These are phyloP conservation scores for Colletotrichum lini DNA, from an alignment of 2,329 filamentous ascomycete genomes.

Conservation along the genomic window DNA sequence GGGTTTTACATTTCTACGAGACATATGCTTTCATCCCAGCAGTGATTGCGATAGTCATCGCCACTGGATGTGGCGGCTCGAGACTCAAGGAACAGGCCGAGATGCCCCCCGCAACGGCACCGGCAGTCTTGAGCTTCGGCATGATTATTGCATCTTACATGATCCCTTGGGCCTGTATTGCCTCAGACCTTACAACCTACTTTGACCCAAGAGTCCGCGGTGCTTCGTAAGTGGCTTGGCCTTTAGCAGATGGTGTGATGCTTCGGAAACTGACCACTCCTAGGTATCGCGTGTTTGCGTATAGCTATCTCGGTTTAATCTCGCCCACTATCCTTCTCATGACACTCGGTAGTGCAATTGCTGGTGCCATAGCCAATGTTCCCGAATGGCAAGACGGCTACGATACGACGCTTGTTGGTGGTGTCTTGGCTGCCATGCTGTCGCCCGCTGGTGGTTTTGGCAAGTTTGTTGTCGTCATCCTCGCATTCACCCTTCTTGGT, in stretches of 20 bases:
- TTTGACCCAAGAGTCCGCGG: constrained; percentile 65
- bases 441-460: constrained; percentile 71
- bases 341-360: constrained; percentile 75
- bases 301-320: constrained; percentile 69
- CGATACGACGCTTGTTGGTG: constrained; percentile 67
- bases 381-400: constrained; percentile 69
- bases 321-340: constrained; percentile 72
- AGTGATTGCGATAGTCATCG: constrained; percentile 67
- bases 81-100: constrained; percentile 63
- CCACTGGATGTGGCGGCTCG: constrained; percentile 67
- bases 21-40: constrained; percentile 71
- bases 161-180: constrained; percentile 72
- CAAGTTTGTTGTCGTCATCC: constrained; percentile 72
- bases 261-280: not conserved
- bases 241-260: not conserved
- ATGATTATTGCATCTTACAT: constrained; percentile 75
- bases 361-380: constrained; percentile 69
- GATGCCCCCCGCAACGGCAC: constrained; percentile 55
- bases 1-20: constrained; percentile 70
- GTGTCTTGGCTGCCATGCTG: constrained; percentile 73
- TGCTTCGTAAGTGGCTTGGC: constrained; percentile 56
- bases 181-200: constrained; percentile 74
- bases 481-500: constrained; percentile 70
- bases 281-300: constrained; percentile 64
- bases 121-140: constrained; percentile 67